Conservation (phyloP, 2,329 filamentous ascomycete genomes). For the Juglanconis sp. region DNA sequence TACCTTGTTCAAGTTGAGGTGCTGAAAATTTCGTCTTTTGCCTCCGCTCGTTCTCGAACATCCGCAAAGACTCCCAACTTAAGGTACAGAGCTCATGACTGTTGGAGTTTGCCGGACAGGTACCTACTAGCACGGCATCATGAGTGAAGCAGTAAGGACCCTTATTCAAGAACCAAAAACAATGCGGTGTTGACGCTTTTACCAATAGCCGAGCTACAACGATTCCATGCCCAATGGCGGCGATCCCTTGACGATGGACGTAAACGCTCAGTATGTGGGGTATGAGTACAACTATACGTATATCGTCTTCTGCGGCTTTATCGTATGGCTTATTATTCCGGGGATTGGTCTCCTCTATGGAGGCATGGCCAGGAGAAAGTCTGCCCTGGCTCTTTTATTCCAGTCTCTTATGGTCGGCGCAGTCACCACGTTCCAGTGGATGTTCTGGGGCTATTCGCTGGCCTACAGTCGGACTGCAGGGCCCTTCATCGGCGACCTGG, state of each 20-base stretch:
- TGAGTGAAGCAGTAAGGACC: constrained; percentile 13
- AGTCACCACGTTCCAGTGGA: constrained; percentile 76
- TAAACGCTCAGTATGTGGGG: constrained; percentile 53
- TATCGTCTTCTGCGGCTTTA: constrained; percentile 54
- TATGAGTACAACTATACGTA: constrained; percentile 61
- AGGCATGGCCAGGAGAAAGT: constrained; percentile 61
- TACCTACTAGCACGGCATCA: neutral
- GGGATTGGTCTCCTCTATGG: constrained; percentile 64
- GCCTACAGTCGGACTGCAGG: constrained; percentile 77
- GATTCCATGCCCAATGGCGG: constrained; percentile 24
- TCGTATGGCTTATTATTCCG: constrained; percentile 66
- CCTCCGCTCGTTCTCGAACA: no score
- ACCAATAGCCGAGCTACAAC: constrained; percentile 19
- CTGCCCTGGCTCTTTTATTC: constrained; percentile 59
- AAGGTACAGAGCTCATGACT: neutral
- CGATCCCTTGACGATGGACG: constrained; percentile 24
- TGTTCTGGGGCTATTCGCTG: constrained; percentile 86
- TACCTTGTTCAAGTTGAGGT: neutral
- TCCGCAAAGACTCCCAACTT: neutral
- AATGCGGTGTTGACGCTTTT: neutral
- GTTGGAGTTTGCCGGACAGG: neutral
- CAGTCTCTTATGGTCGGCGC: constrained; percentile 58
- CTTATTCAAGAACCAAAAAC: no score
- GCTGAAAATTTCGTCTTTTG: no score
- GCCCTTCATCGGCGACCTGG: constrained; percentile 72